These are phyloP conservation scores for Dactylonectria estremocensis DNA, from an alignment of 2,329 filamentous ascomycete species.

Conservation along the genomic window DNA sequence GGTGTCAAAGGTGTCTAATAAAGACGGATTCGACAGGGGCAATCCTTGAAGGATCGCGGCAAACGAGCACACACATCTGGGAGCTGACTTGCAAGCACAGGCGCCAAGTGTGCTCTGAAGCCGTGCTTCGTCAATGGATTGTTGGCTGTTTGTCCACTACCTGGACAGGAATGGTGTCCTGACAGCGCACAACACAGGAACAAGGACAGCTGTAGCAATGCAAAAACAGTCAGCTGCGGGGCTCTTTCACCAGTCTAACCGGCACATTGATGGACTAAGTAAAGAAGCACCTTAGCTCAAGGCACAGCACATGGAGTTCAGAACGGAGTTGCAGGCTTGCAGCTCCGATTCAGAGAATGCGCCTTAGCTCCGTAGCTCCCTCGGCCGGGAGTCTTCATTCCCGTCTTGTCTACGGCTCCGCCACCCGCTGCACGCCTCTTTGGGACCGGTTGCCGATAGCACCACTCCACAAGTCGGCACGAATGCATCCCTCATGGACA, in stretches of 20 bases:
- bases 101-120: neutral
- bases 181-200: neutral
- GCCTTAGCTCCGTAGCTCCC: neutral
- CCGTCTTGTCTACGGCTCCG: slow-evolving; percentile 19
- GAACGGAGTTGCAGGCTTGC: neutral
- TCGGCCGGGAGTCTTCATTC: slow-evolving; percentile 13
- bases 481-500: slow-evolving; percentile 21
- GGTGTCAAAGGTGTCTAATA: too few species aligned
- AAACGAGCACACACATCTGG: slow-evolving; percentile 25
- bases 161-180: neutral
- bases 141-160: neutral
- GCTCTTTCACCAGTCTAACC: neutral
- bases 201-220: neutral
- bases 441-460: neutral
- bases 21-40: slow-evolving; percentile 15
- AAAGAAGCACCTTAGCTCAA: neutral
- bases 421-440: slow-evolving; percentile 21
- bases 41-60: slow-evolving; percentile 25
- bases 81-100: neutral
- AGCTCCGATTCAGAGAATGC: too few species aligned
- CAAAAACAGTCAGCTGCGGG: neutral
- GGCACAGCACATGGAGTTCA: neutral
- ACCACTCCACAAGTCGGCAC: neutral
- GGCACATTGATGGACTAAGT: neutral
- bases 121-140: neutral